Percentiles rank a stretch among this genome's conserved stretches.
Conservation (phyloP, 1,284 basidiomycete species). For the Ustilago cynodontis region DNA sequence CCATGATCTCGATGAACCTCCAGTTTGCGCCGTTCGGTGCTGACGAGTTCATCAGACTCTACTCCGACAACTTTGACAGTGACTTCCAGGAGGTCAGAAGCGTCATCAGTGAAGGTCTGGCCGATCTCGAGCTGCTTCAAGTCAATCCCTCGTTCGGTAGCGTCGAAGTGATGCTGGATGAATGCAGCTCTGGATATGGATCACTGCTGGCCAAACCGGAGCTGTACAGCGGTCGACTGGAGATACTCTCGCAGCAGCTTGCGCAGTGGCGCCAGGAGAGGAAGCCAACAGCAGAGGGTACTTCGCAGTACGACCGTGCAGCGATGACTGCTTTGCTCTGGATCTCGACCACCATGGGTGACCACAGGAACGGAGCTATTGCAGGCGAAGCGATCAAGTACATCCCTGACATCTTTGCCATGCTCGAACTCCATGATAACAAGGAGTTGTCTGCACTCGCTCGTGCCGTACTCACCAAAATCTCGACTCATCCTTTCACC, state of each 20-base stretch:
- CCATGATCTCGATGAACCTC: constrained; percentile 51
- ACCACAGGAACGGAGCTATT: constrained; percentile 64
- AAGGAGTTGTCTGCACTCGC: constrained; percentile 61
- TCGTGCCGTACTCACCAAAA: constrained; percentile 57
- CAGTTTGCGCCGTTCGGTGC: constrained; percentile 55
- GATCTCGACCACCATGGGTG: constrained; percentile 66
- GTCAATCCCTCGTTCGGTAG: constrained; percentile 81
- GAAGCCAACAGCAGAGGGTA: constrained; percentile 70
- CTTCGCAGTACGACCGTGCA: constrained; percentile 65
- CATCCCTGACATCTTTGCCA: constrained; percentile 66
- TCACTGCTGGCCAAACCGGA: constrained; percentile 74
- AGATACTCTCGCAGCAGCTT: constrained; percentile 64
- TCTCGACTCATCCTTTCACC: constrained; percentile 61
- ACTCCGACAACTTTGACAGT: constrained; percentile 63
- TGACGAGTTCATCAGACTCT: constrained; percentile 61
- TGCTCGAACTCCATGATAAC: constrained; percentile 68
- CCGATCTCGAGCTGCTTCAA: constrained; percentile 69
- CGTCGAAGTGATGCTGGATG: constrained; percentile 76
- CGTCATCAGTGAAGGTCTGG: constrained; percentile 70
- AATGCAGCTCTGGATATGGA: constrained; percentile 75
- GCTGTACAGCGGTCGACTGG: constrained; percentile 73
- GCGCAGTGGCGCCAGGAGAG: constrained; percentile 64
- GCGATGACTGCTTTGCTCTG: constrained; percentile 63
- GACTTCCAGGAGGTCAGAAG: constrained; percentile 70
- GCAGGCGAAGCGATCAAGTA: constrained; percentile 60